These are phyloP conservation scores for Umbelopsis sp. DNA, from an alignment of 192 early-diverging fungal species.

Conservation along the genomic window DNA sequence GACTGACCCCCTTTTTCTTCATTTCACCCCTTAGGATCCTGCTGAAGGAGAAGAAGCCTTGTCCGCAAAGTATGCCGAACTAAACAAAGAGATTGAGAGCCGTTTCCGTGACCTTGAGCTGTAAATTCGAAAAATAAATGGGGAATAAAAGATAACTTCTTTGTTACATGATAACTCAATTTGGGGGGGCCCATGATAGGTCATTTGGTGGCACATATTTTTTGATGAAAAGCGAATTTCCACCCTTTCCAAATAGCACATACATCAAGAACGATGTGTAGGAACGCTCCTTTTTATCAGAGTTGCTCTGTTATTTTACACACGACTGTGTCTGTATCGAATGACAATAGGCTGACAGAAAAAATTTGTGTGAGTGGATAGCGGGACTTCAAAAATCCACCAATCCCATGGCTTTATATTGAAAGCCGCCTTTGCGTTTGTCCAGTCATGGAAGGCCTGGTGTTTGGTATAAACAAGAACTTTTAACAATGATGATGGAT, in stretches of 20 bases:
- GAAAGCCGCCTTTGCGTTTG: background rate
- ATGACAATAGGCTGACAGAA: constrained; percentile 1
- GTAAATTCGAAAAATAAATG: constrained; percentile 24
- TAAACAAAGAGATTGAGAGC: constrained; percentile 96
- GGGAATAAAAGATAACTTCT: background rate
- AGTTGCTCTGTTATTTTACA: too few relatives aligned
- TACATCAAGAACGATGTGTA: too few relatives aligned
- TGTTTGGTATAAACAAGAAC: background rate
- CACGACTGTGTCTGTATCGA: too few relatives aligned
- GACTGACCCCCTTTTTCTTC: background rate
- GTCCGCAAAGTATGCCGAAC: constrained; percentile 84
- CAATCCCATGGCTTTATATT: background rate
- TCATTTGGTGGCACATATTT: too few relatives aligned
- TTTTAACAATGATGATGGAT: too few relatives aligned
- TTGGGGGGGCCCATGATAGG: too few relatives aligned
- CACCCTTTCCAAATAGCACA: too few relatives aligned
- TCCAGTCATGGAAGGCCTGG: background rate
- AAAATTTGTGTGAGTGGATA: constrained; percentile 21
- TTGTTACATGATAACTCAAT: background rate
- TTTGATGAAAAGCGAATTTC: too few relatives aligned
- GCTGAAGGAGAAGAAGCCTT: constrained; percentile 91
- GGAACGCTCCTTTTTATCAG: too few relatives aligned
- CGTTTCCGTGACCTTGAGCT: constrained; percentile 77
- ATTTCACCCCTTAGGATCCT: constrained; percentile 67
- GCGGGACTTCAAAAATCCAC: background rate